phyloP scores from a whole-genome alignment of 1,284 basidiomycete genomes.

The Sporisorium sorghi region DNA sequence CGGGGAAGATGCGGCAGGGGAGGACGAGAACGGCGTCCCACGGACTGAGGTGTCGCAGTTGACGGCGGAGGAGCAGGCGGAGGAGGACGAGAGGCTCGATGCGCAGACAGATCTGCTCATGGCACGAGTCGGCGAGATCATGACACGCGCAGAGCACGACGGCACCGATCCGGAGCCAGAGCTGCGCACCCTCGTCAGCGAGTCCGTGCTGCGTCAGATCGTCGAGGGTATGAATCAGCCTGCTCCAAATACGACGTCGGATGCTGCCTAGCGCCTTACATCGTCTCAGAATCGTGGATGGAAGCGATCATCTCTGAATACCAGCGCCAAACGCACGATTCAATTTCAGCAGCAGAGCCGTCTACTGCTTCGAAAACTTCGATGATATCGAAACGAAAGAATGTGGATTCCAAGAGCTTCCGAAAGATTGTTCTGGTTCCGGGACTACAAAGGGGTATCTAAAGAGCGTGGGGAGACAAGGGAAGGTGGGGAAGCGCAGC shows the following conservation, averaged over 20 bases:
- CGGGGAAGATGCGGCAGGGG: conserved; percentile 11
- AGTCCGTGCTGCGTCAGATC: conserved; percentile 56
- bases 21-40: conserved; percentile 41
- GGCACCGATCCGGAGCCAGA: conserved; percentile 55
- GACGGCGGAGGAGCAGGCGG: conserved; percentile 22
- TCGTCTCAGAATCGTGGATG: too few species aligned
- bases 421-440: not conserved
- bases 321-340: conserved; percentile 4
- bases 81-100: conserved; percentile 38
- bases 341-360: not conserved
- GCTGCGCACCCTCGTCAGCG: conserved; percentile 55
- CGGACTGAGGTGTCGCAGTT: conserved; percentile 1
- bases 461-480: not conserved
- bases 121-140: conserved; percentile 54
- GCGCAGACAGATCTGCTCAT: conserved; percentile 54
- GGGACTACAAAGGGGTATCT: not conserved
- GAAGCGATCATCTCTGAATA: conserved; percentile 7
- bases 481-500: not conserved
- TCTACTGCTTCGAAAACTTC: not conserved
- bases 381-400: not conserved
- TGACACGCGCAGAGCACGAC: conserved; percentile 49
- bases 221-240: conserved; percentile 49
- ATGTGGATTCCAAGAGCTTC: not conserved
- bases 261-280: too few species aligned
- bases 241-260: not conserved